Percentiles rank a stretch among this genome's conserved stretches.
phyloP scores from a whole-genome alignment of 139 green algal genomes.

The Edaphochlamys debaryana region DNA sequence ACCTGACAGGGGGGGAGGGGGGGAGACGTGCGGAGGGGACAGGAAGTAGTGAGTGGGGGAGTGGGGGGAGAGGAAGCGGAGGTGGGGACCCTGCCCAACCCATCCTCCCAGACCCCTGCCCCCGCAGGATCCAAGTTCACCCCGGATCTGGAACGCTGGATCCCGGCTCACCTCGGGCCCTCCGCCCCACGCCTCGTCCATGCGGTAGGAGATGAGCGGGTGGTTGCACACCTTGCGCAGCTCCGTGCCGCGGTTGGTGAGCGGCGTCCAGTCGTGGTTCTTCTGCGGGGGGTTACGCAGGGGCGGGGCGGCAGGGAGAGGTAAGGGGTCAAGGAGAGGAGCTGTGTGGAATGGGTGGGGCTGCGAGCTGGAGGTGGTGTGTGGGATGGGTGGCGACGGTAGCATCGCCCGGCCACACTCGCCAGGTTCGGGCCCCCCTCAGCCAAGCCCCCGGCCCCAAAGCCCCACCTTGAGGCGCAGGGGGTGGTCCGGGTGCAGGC shows the following conservation, averaged over 20 bases:
- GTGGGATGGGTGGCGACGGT: too few species aligned
- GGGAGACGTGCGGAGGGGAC: too few species aligned
- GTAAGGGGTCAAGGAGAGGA: too few species aligned
- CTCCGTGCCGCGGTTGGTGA: slow-evolving; percentile 97
- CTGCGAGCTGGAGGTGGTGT: too few species aligned
- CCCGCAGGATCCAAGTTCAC: too few species aligned
- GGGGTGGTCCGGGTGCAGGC: slow-evolving; percentile 79
- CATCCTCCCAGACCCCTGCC: too few species aligned
- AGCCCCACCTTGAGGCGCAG: slow-evolving; percentile 45
- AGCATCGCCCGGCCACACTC: too few species aligned
- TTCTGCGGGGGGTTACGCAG: slow-evolving; percentile 35
- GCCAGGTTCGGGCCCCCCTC: neutral
- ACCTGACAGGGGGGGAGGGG: slow-evolving; percentile 1
- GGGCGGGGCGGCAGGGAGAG: neutral
- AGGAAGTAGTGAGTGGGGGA: neutral
- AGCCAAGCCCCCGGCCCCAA: neutral
- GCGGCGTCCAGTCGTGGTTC: slow-evolving; percentile 67
- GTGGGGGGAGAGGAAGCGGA: neutral
- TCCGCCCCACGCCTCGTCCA: slow-evolving; percentile 54
- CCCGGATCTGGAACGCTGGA: too few species aligned
- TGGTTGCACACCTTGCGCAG: slow-evolving; percentile 98
- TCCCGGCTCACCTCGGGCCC: slow-evolving; percentile 36
- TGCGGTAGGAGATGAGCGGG: slow-evolving; percentile 88
- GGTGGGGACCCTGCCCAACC: too few species aligned
- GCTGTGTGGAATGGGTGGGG: too few species aligned